Conservation (phyloP, 768 basidiomycete genomes). For the Naganishia antarctica region DNA sequence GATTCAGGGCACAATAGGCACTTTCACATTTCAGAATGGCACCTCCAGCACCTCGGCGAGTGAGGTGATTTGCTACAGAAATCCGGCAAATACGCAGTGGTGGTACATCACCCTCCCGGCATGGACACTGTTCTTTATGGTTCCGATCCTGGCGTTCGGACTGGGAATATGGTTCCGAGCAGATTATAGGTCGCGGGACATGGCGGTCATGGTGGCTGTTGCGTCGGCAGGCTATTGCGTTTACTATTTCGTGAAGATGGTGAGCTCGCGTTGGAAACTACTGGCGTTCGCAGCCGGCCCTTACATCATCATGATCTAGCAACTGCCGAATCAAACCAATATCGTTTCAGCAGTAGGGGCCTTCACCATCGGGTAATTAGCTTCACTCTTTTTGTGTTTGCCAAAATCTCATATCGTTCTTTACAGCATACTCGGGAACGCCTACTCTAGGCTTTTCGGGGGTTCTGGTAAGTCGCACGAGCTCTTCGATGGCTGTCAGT, state of each 20-base stretch:
- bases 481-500: background rate
- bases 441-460: slow-evolving; percentile 37
- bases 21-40: slow-evolving; percentile 45
- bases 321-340: slow-evolving; percentile 33
- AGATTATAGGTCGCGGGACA: slow-evolving; percentile 38
- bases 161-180: slow-evolving; percentile 40
- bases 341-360: slow-evolving; percentile 38
- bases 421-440: slow-evolving; percentile 34
- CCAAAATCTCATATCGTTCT: background rate
- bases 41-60: slow-evolving; percentile 30
- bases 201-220: slow-evolving; percentile 37
- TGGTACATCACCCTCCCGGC: slow-evolving; percentile 37
- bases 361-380: slow-evolving; percentile 35
- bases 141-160: slow-evolving; percentile 40
- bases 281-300: background rate
- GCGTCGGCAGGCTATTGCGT: slow-evolving; percentile 36
- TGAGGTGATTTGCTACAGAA: slow-evolving; percentile 35
- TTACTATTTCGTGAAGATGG: slow-evolving; percentile 31
- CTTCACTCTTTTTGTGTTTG: no score
- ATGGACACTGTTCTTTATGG: slow-evolving; percentile 38
- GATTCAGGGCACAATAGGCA: slow-evolving; percentile 30
- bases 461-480: slow-evolving; percentile 27
- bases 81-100: slow-evolving; percentile 34
- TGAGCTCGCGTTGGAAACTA: background rate
- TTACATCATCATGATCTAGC: background rate